Percentiles rank a stretch among this genome's conserved stretches.
These are phyloP conservation scores for Earliella scabrosa DNA, from an alignment of 1,284 basidiomycete species.

Conservation along the genomic window DNA sequence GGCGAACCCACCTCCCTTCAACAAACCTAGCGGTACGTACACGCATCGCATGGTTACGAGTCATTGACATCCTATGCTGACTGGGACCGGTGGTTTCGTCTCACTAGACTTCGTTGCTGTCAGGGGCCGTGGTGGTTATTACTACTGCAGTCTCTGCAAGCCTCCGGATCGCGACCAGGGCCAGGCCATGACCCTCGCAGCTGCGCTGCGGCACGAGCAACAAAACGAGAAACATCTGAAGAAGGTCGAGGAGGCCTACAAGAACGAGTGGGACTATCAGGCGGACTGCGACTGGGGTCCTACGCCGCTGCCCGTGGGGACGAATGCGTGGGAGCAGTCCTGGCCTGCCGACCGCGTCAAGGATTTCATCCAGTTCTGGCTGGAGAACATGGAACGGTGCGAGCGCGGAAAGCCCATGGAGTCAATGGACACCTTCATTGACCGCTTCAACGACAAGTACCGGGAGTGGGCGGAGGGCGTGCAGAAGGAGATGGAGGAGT, in stretches of 20 bases:
- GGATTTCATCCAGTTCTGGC: conserved; percentile 55
- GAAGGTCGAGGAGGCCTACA: conserved; percentile 11
- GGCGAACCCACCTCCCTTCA: not conserved
- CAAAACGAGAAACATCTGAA: conserved; percentile 17
- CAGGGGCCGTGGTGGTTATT: conserved; percentile 12
- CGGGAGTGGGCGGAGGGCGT: conserved; percentile 30
- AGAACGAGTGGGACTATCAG: conserved; percentile 8
- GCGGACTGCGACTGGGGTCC: conserved; percentile 20
- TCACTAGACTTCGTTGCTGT: conserved; percentile 21
- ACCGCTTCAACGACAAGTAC: conserved; percentile 30
- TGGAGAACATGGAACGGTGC: conserved; percentile 53
- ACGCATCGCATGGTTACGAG: not conserved
- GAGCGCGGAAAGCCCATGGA: conserved; percentile 51
- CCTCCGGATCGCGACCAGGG: conserved; percentile 9
- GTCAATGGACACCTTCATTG: conserved; percentile 54
- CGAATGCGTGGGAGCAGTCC: conserved; percentile 54
- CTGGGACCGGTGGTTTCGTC: no score
- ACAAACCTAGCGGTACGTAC: not conserved
- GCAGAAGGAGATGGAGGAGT: conserved; percentile 5
- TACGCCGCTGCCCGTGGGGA: conserved; percentile 40
- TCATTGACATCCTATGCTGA: no score
- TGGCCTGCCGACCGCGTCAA: conserved; percentile 45
- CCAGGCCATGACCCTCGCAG: conserved; percentile 21
- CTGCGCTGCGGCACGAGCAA: conserved; percentile 21
- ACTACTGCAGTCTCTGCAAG: conserved; percentile 25